A percentile compares a stretch with the other conserved stretches of the same genome.
Conservation (phyloP, 176 grass and related monocot genomes). For the Zoysia pacifica region DNA sequence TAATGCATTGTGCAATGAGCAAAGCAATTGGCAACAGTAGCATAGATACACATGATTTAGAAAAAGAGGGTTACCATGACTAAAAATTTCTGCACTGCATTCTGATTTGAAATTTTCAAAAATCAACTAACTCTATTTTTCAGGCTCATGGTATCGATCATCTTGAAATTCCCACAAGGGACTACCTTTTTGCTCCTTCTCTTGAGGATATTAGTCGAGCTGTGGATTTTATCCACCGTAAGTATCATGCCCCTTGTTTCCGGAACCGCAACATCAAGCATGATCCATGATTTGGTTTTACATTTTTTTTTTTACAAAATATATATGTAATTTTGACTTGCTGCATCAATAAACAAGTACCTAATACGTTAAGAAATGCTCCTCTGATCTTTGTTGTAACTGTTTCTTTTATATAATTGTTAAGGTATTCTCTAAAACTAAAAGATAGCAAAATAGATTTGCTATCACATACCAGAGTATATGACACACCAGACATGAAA, state of each 20-base stretch:
- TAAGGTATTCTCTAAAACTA: neutral
- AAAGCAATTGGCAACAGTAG: neutral
- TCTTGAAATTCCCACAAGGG: conserved; percentile 82
- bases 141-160: conserved; percentile 78
- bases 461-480: neutral
- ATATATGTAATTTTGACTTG: neutral
- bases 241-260: conserved; percentile 25
- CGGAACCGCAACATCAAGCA: neutral
- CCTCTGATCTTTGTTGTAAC: neutral
- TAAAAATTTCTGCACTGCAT: neutral
- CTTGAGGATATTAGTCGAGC: conserved; percentile 66
- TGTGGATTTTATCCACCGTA: conserved; percentile 89
- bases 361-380: neutral
- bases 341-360: neutral
- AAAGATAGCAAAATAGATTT: neutral
- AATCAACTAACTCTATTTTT: conserved; percentile 15
- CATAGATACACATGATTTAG: neutral
- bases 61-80: neutral
- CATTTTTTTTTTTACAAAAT: neutral
- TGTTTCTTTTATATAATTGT: neutral
- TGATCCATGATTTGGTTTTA: neutral
- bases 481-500: neutral
- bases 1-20: neutral
- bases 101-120: neutral
- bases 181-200: conserved; percentile 87